phyloP scores from a whole-genome alignment of 257 asterid genomes.

The Solanum gracilifrons region DNA sequence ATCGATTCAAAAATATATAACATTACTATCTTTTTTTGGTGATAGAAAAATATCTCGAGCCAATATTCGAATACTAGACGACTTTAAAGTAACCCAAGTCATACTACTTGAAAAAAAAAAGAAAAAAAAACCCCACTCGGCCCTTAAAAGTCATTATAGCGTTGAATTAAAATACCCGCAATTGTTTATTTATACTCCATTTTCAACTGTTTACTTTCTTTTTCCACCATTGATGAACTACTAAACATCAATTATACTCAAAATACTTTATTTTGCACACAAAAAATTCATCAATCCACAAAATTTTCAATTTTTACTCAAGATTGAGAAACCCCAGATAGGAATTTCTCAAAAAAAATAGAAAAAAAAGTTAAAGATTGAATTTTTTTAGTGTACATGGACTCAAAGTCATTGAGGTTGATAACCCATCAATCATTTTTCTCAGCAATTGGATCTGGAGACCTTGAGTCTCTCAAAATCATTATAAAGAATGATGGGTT shows the following conservation, averaged over 20 bases:
- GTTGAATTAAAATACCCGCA: neutral
- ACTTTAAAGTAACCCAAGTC: no score
- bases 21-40: no score
- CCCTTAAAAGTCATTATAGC: neutral
- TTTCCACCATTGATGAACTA: neutral
- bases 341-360: neutral
- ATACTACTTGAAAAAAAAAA: no score
- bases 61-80: neutral
- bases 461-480: constrained; percentile 44
- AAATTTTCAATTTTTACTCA: neutral
- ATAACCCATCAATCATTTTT: constrained; percentile 87
- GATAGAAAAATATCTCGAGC: neutral
- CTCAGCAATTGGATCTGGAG: constrained; percentile 64
- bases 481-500: constrained; percentile 48
- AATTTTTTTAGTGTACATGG: constrained; percentile 29
- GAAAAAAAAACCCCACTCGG: neutral
- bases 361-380: neutral
- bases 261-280: neutral
- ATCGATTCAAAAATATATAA: neutral
- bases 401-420: constrained; percentile 65
- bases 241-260: neutral
- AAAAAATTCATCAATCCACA: neutral
- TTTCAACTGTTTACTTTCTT: neutral
- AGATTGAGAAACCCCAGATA: neutral
- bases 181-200: neutral